Conservation (phyloP, 768 basidiomycete genomes). For the Kwoniella heveanensis region DNA sequence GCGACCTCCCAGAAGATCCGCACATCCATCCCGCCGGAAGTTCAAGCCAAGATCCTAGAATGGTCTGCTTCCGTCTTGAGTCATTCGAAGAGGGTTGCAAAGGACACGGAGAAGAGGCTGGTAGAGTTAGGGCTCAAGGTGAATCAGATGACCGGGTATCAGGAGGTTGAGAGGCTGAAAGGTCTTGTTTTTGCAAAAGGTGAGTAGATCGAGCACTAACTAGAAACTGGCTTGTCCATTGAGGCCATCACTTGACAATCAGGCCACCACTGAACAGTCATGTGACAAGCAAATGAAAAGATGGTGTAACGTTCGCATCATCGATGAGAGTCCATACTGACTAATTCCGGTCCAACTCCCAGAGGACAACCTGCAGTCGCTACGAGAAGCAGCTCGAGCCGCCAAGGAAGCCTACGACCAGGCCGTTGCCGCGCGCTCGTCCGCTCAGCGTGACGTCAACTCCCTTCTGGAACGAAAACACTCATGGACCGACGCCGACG, state of each 20-base stretch:
- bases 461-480: constrained; percentile 92
- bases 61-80: constrained; percentile 53
- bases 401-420: constrained; percentile 76
- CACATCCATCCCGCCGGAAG: constrained; percentile 14
- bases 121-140: constrained; percentile 75
- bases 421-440: constrained; percentile 76
- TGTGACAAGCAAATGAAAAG: too few relatives aligned
- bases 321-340: too few relatives aligned
- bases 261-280: too few relatives aligned
- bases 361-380: constrained; percentile 74
- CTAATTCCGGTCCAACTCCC: constrained; percentile 13
- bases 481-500: constrained; percentile 86
- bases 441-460: constrained; percentile 93
- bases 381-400: constrained; percentile 67
- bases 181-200: constrained; percentile 72
- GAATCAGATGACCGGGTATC: constrained; percentile 88
- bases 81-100: constrained; percentile 68
- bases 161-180: constrained; percentile 73
- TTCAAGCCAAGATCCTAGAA: constrained; percentile 7
- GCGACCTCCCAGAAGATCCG: not conserved
- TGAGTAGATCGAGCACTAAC: too few relatives aligned
- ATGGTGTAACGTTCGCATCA: too few relatives aligned
- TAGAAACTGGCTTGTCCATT: too few relatives aligned
- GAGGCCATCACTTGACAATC: too few relatives aligned
- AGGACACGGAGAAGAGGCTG: constrained; percentile 59